These are phyloP conservation scores for Parietaria judaica DNA, from an alignment of 306 rosid species.

Conservation along the genomic window DNA sequence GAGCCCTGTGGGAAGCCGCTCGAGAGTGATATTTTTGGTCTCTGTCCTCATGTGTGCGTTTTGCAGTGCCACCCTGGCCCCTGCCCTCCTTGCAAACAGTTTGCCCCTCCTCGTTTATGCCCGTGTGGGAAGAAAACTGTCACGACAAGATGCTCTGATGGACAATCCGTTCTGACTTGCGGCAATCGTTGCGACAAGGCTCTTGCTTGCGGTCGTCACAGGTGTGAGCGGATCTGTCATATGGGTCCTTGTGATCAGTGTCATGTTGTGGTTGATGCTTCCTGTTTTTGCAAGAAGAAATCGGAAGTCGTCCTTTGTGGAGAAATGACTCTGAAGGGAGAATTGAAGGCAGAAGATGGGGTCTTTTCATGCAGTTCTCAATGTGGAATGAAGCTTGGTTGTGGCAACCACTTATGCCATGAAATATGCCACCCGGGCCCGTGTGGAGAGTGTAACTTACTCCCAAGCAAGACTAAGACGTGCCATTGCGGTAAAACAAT, in stretches of 20 bases:
- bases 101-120: slow-evolving; percentile 70
- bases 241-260: slow-evolving; percentile 83
- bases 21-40: slow-evolving; percentile 44
- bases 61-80: slow-evolving; percentile 99
- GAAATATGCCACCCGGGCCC: slow-evolving; percentile 75
- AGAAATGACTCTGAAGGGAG: slow-evolving; percentile 69
- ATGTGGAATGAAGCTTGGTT: slow-evolving; percentile 54
- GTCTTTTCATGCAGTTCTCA: slow-evolving; percentile 58
- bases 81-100: slow-evolving; percentile 89
- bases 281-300: slow-evolving; percentile 68
- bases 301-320: slow-evolving; percentile 60
- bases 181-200: slow-evolving; percentile 72
- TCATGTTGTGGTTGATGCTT: slow-evolving; percentile 48
- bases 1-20: slow-evolving; percentile 86
- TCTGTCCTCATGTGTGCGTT: slow-evolving; percentile 85
- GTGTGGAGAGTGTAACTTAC: slow-evolving; percentile 55
- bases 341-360: slow-evolving; percentile 52
- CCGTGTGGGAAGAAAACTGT: slow-evolving; percentile 85
- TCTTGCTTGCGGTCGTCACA: slow-evolving; percentile 73
- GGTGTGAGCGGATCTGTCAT: slow-evolving; percentile 58
- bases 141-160: slow-evolving; percentile 77
- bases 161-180: slow-evolving; percentile 68
- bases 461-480: slow-evolving; percentile 58
- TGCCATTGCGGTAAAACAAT: slow-evolving; percentile 81
- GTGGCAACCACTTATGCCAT: slow-evolving; percentile 67